A percentile compares a stretch with the other conserved stretches of the same genome.
phyloP scores from a whole-genome alignment of 2,329 filamentous ascomycete species.

The Microascus cirrosus region DNA sequence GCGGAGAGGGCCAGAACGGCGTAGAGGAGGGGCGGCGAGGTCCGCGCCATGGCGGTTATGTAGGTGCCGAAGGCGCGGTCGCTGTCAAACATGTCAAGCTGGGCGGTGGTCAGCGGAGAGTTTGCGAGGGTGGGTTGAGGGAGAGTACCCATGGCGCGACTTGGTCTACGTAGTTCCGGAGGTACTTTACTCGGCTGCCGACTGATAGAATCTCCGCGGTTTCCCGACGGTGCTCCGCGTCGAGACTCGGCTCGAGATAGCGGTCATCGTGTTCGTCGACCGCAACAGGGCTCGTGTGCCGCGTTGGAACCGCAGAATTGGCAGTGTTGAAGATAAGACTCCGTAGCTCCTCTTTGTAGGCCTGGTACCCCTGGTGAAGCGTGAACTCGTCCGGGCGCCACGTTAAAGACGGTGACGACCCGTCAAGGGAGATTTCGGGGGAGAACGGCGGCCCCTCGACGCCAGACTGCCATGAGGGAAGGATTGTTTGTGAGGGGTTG shows the following conservation, averaged over 20 bases:
- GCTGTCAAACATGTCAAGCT: slow-evolving; percentile 47
- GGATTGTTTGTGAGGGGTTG: not conserved
- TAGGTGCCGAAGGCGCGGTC: slow-evolving; percentile 39
- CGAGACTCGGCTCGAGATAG: slow-evolving; percentile 1
- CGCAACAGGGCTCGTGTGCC: slow-evolving; percentile 21
- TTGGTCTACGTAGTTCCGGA: slow-evolving; percentile 40
- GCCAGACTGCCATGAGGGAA: not conserved
- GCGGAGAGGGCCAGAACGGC: slow-evolving; percentile 43
- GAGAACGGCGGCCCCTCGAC: not conserved
- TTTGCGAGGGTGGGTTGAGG: not conserved
- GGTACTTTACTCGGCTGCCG: slow-evolving; percentile 22
- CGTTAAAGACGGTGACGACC: slow-evolving; percentile 3
- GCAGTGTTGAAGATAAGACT: slow-evolving; percentile 33
- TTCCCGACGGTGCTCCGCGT: slow-evolving; percentile 9
- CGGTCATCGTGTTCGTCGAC: slow-evolving; percentile 9
- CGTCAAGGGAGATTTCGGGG: not conserved
- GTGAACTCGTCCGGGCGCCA: slow-evolving; percentile 22
- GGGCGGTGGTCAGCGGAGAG: slow-evolving; percentile 8
- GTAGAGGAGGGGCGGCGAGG: slow-evolving; percentile 33
- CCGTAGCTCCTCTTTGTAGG: slow-evolving; percentile 32
- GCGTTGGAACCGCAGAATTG: slow-evolving; percentile 27
- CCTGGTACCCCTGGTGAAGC: slow-evolving; percentile 28
- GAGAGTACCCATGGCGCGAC: slow-evolving; percentile 30
- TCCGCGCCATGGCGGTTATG: slow-evolving; percentile 35
- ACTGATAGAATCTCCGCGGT: slow-evolving; percentile 17